A percentile compares a stretch with the other conserved stretches of the same genome.
These are phyloP conservation scores for Barbatosphaeria neglecta DNA, from an alignment of 495 filamentous ascomycete genomes.

Conservation along the genomic window DNA sequence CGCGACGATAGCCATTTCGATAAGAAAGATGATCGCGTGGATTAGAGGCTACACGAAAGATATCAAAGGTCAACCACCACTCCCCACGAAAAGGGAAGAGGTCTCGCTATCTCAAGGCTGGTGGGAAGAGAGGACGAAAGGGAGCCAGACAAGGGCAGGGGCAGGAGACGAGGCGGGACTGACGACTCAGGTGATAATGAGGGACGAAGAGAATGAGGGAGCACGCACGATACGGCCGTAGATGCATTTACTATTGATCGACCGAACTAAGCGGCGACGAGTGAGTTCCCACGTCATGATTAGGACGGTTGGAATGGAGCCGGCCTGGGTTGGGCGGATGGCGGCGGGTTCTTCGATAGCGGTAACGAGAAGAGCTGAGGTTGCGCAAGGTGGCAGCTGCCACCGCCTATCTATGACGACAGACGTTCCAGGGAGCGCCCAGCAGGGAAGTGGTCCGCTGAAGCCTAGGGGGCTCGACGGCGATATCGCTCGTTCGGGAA, in stretches of 20 bases:
- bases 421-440: not conserved
- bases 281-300: conserved; percentile 44
- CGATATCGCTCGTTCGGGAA: not conserved
- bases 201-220: not conserved
- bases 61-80: conserved; percentile 11
- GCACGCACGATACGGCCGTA: conserved; percentile 66
- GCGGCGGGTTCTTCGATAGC: not conserved
- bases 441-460: not conserved
- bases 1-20: conserved; percentile 78
- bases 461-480: not conserved
- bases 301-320: not conserved
- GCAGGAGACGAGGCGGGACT: conserved; percentile 7
- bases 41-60: conserved; percentile 58
- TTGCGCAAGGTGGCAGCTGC: not conserved
- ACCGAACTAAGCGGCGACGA: conserved; percentile 51
- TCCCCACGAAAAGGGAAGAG: not conserved
- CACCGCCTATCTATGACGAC: not conserved
- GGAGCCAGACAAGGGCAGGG: conserved; percentile 4
- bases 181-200: conserved; percentile 6
- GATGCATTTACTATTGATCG: conserved; percentile 66
- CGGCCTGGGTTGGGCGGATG: conserved; percentile 1
- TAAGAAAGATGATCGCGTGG: conserved; percentile 70
- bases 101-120: not conserved
- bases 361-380: not conserved
- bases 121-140: not conserved